Evolutionary conservation across 148 eudicot species (phyloP).

Genomic region (Linanthus parryae): DNA sequence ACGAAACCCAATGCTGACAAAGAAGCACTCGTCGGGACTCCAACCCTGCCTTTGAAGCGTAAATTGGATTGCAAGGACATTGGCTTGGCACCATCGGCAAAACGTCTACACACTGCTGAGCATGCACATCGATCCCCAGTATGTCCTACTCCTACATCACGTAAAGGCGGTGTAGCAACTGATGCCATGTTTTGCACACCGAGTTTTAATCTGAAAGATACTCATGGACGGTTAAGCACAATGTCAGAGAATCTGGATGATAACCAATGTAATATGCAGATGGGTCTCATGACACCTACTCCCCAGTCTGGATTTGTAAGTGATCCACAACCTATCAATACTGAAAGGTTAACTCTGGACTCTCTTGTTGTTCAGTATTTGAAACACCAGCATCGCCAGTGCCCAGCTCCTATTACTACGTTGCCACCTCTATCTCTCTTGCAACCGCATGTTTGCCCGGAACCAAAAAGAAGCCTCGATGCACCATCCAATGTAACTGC

Average conservation of each 20-base stretch:
- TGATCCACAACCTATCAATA: constrained; percentile 44
- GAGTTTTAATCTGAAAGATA: constrained; percentile 43
- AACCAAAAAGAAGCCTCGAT: constrained; percentile 78
- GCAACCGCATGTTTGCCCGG: constrained; percentile 96
- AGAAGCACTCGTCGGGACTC: constrained; percentile 54
- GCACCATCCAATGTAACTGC: constrained; percentile 90
- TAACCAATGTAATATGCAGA: constrained; percentile 27
- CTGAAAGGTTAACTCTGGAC: constrained; percentile 75
- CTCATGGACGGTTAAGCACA: constrained; percentile 29
- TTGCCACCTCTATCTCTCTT: constrained; percentile 90
- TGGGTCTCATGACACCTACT: constrained; percentile 22
- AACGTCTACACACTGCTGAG: constrained; percentile 57
- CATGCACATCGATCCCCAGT: constrained; percentile 56
- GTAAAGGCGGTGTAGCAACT: constrained; percentile 44
- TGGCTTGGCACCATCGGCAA: constrained; percentile 34
- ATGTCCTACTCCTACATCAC: constrained; percentile 51
- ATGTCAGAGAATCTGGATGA: constrained; percentile 48
- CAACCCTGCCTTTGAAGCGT: constrained; percentile 83
- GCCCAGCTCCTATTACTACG: constrained; percentile 97
- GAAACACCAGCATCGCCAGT: constrained; percentile 98
- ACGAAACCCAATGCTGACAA: constrained; percentile 32
- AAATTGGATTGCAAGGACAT: constrained; percentile 64
- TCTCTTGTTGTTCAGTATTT: constrained; percentile 90
- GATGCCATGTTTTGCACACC: constrained; percentile 51
- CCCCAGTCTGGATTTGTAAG: constrained; percentile 35